Base-by-base conservation (phyloP, 208 protist species). In the Blastocrithidia nonstop region DNA sequence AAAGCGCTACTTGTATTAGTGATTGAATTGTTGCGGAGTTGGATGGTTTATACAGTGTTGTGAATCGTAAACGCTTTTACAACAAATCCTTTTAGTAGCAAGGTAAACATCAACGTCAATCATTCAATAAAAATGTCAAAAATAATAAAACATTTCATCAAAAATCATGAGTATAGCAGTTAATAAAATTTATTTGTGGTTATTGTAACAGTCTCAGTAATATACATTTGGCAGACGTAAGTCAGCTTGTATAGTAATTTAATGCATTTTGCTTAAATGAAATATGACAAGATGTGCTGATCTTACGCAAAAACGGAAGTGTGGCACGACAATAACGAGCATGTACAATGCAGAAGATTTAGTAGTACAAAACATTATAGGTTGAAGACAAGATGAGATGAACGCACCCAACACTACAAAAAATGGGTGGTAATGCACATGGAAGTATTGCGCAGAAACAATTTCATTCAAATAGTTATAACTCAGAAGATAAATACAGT, bases 31-130 rank as follows among this genome's bases (percentile, higher is more conserved):
- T 69, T 1, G 29, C 57, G 27, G 57, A 69, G 43, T 48, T 75
- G 17, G 69, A 77, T 33, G 77, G 71, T 9, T 57, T 69, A 15
- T 88, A 83, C 50, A 64, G 73, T 27, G 44, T 79, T 3, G 47
- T 88, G 6, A 42, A 83, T 22, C 61, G 56, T 2, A 58, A 67
- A 1, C 55, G 61, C 17, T 66, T 69, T 38, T 42, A 24, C 15
- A 17, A 20, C 15, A 9, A 19, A 48, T 54, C 22, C 35, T 15
- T 3, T 29, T 37, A 13, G 24, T 43, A 11, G 20, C 15, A 11
- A 35, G 35, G 23, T 33, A 47, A 5, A 21, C 44, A 1, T 17
- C 9, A 28, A 8, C 38, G 17, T 43, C 38, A 9, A 33, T 21
- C 38, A 11, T 4, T 0, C 0, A 36, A 6, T 23, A 33, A 5